Conservation (phyloP, 805 yeast genomes). For the Candida verbasci region DNA sequence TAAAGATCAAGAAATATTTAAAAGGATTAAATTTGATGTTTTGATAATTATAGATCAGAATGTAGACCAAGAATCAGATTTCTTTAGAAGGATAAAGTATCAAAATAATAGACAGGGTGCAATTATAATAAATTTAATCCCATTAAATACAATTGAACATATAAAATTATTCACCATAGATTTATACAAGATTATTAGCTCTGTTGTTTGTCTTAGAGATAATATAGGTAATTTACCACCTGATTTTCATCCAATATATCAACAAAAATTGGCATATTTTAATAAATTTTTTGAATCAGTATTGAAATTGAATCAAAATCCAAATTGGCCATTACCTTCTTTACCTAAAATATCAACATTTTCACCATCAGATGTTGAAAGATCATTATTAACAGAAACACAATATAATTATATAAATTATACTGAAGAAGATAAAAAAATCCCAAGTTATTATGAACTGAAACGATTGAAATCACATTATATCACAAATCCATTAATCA, state of each 20-base stretch:
- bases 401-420: constrained; percentile 54
- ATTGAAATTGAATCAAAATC: constrained; percentile 20
- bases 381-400: constrained; percentile 70
- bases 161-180: constrained; percentile 47
- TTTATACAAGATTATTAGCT: constrained; percentile 69
- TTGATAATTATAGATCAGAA: constrained; percentile 62
- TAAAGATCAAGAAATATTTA: constrained; percentile 21
- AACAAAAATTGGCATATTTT: constrained; percentile 59
- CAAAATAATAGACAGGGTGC: constrained; percentile 33
- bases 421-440: constrained; percentile 12
- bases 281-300: constrained; percentile 54
- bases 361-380: constrained; percentile 72
- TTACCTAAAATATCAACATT: constrained; percentile 59
- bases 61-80: constrained; percentile 39
- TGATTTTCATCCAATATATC: constrained; percentile 70
- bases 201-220: constrained; percentile 77
- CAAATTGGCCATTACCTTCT: constrained; percentile 78
- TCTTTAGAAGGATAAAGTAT: constrained; percentile 21
- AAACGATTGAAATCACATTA: constrained; percentile 66
- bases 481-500: constrained; percentile 60
- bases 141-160: constrained; percentile 83
- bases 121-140: constrained; percentile 64
- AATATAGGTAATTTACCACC: constrained; percentile 80
- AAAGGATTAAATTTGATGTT: constrained; percentile 45
- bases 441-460: constrained; percentile 47